These are phyloP conservation scores for Penicillium tannophilum DNA, from an alignment of 495 filamentous ascomycete genomes.

Conservation along the genomic window DNA sequence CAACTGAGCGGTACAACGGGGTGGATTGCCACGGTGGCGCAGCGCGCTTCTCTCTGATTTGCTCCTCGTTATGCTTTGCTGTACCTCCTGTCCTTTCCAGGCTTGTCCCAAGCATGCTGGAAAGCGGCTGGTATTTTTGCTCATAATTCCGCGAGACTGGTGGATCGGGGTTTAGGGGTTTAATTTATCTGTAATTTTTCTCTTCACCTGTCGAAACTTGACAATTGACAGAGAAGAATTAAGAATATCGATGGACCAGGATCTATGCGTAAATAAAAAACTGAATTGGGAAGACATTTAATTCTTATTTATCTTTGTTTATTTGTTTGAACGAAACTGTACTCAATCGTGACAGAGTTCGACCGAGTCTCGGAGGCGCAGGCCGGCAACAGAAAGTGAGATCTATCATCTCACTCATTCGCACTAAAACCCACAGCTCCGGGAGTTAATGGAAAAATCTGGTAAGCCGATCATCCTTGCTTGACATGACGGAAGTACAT, in stretches of 20 bases:
- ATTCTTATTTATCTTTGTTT: too few relatives aligned
- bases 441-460: constrained; percentile 25
- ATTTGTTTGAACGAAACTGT: constrained; percentile 3
- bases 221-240: too few relatives aligned
- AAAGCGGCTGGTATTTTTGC: constrained; percentile 16
- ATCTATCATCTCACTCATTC: constrained; percentile 51
- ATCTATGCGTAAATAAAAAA: too few relatives aligned
- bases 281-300: too few relatives aligned
- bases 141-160: constrained; percentile 16
- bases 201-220: too few relatives aligned
- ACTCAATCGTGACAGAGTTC: constrained; percentile 5
- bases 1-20: too few relatives aligned
- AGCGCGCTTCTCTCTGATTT: too few relatives aligned
- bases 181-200: background rate
- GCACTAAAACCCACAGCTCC: constrained; percentile 46
- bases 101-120: background rate
- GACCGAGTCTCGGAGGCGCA: constrained; percentile 21
- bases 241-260: too few relatives aligned
- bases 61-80: too few relatives aligned
- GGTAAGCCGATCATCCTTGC: constrained; percentile 39
- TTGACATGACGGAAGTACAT: too few relatives aligned
- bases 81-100: constrained; percentile 14
- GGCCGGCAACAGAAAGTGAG: constrained; percentile 32
- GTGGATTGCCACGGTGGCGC: too few relatives aligned
- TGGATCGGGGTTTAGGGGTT: constrained; percentile 8